These are phyloP conservation scores for Tolypocladium capitatum DNA, from an alignment of 2,329 filamentous ascomycete genomes.

Conservation along the genomic window DNA sequence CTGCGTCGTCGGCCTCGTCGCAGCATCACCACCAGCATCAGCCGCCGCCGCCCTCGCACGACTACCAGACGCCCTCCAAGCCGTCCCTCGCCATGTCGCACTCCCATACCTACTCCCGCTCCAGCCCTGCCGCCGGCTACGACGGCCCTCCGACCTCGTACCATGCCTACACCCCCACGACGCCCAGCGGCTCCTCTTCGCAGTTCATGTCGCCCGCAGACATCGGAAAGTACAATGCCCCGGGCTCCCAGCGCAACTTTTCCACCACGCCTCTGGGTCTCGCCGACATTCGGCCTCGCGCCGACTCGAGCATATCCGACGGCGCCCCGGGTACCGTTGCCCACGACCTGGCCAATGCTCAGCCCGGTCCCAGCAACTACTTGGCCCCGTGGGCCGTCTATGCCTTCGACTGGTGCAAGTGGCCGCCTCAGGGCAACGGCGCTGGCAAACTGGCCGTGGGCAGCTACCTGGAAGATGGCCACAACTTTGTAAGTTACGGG, in stretches of 20 bases:
- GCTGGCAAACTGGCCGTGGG: conserved; percentile 89
- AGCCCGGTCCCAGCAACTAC: conserved; percentile 76
- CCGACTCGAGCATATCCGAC: conserved; percentile 69
- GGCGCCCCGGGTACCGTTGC: conserved; percentile 46
- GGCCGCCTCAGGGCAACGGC: conserved; percentile 66
- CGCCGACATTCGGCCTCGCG: conserved; percentile 78
- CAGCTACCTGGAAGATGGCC: conserved; percentile 93
- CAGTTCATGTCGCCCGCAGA: conserved; percentile 53
- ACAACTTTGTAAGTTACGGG: conserved; percentile 65
- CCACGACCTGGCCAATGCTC: conserved; percentile 53
- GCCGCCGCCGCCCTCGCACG: conserved; percentile 30
- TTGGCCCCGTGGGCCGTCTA: conserved; percentile 91
- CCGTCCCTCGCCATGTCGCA: conserved; percentile 55
- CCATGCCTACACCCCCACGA: conserved; percentile 47
- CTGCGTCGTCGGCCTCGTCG: conserved; percentile 11
- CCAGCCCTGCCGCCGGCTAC: conserved; percentile 58
- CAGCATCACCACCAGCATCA: conserved; percentile 7
- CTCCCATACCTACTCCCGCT: conserved; percentile 69
- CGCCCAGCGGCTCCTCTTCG: conserved; percentile 44
- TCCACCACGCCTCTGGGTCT: conserved; percentile 84
- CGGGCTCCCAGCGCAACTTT: conserved; percentile 46
- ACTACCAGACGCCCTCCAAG: conserved; percentile 50
- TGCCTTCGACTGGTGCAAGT: conserved; percentile 99
- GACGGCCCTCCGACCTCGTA: conserved; percentile 40
- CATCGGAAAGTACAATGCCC: conserved; percentile 37